Evolutionary conservation across 176 grass and related monocot species (phyloP), one percentile per base, ranked within the genome.

Genomic region (Musa itinerans): DNA sequence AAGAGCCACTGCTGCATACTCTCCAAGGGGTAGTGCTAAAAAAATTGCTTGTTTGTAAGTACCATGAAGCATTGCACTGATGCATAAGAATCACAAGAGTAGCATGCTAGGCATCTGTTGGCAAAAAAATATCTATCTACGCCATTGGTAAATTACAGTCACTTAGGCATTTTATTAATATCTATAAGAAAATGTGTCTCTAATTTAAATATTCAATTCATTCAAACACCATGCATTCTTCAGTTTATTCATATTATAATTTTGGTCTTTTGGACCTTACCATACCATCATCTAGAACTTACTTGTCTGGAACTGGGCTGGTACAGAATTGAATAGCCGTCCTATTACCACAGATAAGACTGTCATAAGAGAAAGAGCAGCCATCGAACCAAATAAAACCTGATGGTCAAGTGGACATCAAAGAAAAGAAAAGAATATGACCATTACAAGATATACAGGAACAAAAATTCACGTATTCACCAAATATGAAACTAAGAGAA

Each of bases 291-390:
- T 54, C 57, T 6, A 71, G 8, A 70, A 79, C 78, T 79, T 88
- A 98, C 95, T 98, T 81, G 95, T 98, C 87, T 98, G 90, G 79
- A 98, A 98, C 50, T 93, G 86, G 72, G 95, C 78, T 62, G 90
- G 95, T 66, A 98, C 88, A 77, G 90, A 93, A 65, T 91, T 82
- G 72, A 98, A 98, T 62, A 93, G 86, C 53, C 82, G 75, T 73
- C 94, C 90, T 85, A 98, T 91, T 62, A 93, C 27, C 71, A 98
- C 94, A 84, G 90, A 93, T 79, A 98, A 80, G 1, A 93, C 63
- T 72, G 90, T 91, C 94, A 98, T 93, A 14, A 98, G 78, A 68
- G 94, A 89, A 80, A 98, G 90, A 82, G 94, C 88, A 76, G 75
- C 90, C 90, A 91, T 76, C 72, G 90, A 87, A 80, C 94, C 90